Evolutionary conservation across 2,329 filamentous ascomycete genomes (phyloP).

Genomic region (Colletotrichum horii): DNA sequence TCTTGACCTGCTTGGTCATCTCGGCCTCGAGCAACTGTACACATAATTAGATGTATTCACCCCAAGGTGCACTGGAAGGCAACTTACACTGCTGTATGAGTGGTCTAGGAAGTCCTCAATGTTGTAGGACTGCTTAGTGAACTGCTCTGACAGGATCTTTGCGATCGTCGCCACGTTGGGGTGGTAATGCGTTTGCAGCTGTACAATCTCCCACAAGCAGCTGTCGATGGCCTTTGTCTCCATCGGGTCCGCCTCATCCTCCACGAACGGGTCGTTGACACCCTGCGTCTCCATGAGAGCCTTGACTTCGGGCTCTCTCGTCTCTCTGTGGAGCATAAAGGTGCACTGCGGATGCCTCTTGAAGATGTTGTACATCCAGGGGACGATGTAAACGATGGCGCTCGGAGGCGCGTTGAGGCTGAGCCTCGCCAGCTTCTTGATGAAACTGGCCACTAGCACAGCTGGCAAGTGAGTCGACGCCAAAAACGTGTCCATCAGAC

Average conservation of each 20-base stretch:
- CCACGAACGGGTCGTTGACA: conserved; percentile 75
- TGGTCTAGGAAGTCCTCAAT: conserved; percentile 98
- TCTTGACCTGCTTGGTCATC: conserved; percentile 82
- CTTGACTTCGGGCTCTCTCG: conserved; percentile 61
- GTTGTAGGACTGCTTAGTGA: conserved; percentile 93
- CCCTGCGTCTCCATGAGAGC: conserved; percentile 65
- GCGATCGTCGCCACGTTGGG: conserved; percentile 94
- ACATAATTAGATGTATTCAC: conserved; percentile 33
- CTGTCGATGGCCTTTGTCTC: conserved; percentile 88
- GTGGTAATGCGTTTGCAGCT: conserved; percentile 91
- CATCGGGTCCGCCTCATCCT: conserved; percentile 81
- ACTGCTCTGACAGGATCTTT: conserved; percentile 94
- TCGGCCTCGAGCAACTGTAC: conserved; percentile 81
- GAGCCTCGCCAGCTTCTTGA: conserved; percentile 88
- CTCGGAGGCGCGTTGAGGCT: conserved; percentile 88
- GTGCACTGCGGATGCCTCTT: conserved; percentile 89
- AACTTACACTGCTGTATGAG: conserved; percentile 79
- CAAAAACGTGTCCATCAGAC: conserved; percentile 89
- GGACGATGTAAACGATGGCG: conserved; percentile 86
- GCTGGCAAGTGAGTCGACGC: conserved; percentile 91
- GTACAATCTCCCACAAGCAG: conserved; percentile 93
- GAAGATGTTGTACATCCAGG: conserved; percentile 95
- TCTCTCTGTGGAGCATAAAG: conserved; percentile 91
- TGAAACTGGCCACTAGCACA: conserved; percentile 89
- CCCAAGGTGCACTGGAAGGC: conserved; percentile 53